A percentile compares a stretch with the other conserved stretches of the same genome.
These are phyloP conservation scores for Talaromyces marneffei DNA, from an alignment of 2,329 filamentous ascomycete species.

Conservation along the genomic window DNA sequence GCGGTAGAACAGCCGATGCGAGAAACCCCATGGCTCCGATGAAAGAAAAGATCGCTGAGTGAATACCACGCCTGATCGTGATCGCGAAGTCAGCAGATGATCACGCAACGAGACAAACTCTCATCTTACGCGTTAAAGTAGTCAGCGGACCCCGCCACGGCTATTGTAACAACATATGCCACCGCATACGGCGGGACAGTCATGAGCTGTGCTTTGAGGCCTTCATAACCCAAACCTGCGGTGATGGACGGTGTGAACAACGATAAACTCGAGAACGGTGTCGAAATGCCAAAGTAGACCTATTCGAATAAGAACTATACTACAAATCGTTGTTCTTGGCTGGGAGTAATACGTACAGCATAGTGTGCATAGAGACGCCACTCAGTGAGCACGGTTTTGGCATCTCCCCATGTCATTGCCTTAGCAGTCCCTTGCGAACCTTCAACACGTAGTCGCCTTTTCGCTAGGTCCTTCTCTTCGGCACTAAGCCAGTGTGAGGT, in stretches of 20 bases:
- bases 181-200: conserved; percentile 61
- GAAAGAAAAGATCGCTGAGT: conserved; percentile 46
- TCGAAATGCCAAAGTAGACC: conserved; percentile 49
- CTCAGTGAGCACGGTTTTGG: conserved; percentile 15
- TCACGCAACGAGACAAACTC: background rate
- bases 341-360: conserved; percentile 31
- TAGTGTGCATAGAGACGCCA: conserved; percentile 37
- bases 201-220: conserved; percentile 59
- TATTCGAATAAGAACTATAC: conserved; percentile 16
- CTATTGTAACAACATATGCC: conserved; percentile 50
- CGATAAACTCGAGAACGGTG: conserved; percentile 55
- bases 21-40: conserved; percentile 55
- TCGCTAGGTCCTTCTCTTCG: conserved; percentile 21
- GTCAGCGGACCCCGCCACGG: conserved; percentile 57
- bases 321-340: background rate
- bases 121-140: conserved; percentile 33
- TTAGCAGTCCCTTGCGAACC: conserved; percentile 15
- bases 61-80: conserved; percentile 46
- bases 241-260: conserved; percentile 61
- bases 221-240: conserved; percentile 50
- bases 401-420: conserved; percentile 18
- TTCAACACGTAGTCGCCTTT: conserved; percentile 15
- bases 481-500: conserved; percentile 24
- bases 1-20: conserved; percentile 57
- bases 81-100: background rate